Evolutionary conservation across 768 basidiomycete species (phyloP).

Genomic region (Auricularia sp.): DNA sequence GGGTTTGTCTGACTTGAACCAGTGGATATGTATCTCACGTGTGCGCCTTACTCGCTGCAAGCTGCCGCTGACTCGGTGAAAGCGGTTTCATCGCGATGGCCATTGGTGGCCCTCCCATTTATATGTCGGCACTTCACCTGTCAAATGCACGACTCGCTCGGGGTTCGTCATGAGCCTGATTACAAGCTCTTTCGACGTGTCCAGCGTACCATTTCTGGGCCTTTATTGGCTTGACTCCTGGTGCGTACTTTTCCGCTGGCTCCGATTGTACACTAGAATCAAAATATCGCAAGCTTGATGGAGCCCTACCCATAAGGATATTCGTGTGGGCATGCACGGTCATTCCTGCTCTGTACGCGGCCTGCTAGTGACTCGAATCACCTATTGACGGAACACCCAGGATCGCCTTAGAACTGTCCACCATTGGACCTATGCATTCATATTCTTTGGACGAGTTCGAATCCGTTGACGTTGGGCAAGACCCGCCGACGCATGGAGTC

Average conservation of each 20-base stretch:
- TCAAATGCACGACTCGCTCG: constrained; percentile 26
- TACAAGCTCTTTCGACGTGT: constrained; percentile 30
- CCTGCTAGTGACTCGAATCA: neutral
- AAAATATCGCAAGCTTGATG: neutral
- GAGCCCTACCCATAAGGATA: constrained; percentile 12
- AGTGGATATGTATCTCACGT: too few relatives aligned
- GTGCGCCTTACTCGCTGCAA: neutral
- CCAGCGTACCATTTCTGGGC: constrained; percentile 23
- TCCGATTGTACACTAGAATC: neutral
- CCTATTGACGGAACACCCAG: constrained; percentile 8
- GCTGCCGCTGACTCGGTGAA: neutral
- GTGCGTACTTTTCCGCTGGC: constrained; percentile 2
- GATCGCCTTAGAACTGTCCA: constrained; percentile 23
- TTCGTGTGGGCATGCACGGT: constrained; percentile 26
- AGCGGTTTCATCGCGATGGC: constrained; percentile 26
- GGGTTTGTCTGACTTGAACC: too few relatives aligned
- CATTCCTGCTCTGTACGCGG: constrained; percentile 23
- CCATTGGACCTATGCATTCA: constrained; percentile 19
- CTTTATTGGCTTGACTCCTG: constrained; percentile 9
- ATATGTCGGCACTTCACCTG: constrained; percentile 28
- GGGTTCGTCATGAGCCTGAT: constrained; percentile 28
- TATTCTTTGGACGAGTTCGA: constrained; percentile 16
- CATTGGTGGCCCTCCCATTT: constrained; percentile 28
- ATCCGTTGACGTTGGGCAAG: neutral
- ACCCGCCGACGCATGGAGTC: neutral